phyloP scores from a whole-genome alignment of 768 basidiomycete species.

The Phanerochaete sordida region DNA sequence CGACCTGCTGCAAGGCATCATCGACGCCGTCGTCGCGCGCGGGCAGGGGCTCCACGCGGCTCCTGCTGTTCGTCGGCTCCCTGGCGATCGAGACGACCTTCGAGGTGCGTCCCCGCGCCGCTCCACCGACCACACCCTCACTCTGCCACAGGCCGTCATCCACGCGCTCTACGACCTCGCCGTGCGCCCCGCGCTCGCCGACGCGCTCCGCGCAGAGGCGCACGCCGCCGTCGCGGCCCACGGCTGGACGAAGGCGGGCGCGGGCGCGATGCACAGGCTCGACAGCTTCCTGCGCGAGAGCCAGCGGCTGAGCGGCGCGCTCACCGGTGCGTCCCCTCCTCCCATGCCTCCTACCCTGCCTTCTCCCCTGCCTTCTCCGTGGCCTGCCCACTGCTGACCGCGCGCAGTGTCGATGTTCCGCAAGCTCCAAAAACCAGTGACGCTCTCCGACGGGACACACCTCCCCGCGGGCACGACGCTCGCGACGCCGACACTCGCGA shows the following conservation, averaged over 20 bases:
- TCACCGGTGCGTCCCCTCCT: constrained; percentile 22
- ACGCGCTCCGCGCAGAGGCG: constrained; percentile 29
- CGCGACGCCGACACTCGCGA: constrained; percentile 24
- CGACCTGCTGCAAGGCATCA: constrained; percentile 17
- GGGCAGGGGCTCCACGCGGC: background rate
- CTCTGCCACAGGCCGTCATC: background rate
- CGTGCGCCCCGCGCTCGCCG: constrained; percentile 22
- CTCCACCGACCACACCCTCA: too few relatives aligned
- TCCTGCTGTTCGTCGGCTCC: constrained; percentile 15
- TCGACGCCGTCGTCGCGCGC: constrained; percentile 11
- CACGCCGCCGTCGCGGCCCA: constrained; percentile 21
- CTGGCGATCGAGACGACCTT: constrained; percentile 17
- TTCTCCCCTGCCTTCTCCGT: background rate
- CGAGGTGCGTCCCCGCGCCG: constrained; percentile 9
- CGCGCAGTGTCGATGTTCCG: constrained; percentile 26
- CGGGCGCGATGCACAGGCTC: constrained; percentile 29
- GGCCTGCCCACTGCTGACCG: background rate
- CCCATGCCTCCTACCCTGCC: too few relatives aligned
- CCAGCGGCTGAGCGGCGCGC: constrained; percentile 20
- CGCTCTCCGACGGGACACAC: constrained; percentile 40
- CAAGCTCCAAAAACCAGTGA: constrained; percentile 28
- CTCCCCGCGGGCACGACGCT: constrained; percentile 38
- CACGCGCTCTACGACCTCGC: constrained; percentile 28
- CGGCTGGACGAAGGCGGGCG: constrained; percentile 25
- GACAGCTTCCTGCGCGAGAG: constrained; percentile 34